Base-by-base conservation (phyloP, 202 grass and related monocot genomes). In the Carex arenaria region DNA sequence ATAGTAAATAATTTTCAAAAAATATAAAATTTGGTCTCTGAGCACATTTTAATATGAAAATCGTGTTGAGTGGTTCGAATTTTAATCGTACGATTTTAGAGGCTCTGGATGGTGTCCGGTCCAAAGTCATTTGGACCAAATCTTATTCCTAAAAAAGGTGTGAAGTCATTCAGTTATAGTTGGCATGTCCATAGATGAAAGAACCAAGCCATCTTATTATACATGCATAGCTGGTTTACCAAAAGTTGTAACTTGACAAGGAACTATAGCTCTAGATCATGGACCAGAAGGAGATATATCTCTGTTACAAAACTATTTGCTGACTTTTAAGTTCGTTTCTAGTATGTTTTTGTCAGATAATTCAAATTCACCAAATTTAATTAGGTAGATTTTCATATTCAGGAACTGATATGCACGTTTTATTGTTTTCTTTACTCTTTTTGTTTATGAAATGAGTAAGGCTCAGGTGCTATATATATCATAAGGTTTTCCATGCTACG, bases 181-280 rank as follows among this genome's bases (percentile, higher is more conserved):
- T 85, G 61, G 74, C 84, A 80, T 85, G 84, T 85, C 61, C 51
- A 32, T 80, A 6, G 15, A 52, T 85, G 60, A 85, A 80, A 85
- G 71, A 80, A 10, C 84, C 84, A 38, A 43, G 7, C 14, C 84
- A 85, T 72, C 84, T 79, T 80, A 59, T 63, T 11, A 70, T 70
- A 38, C 36, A 75, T 52, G 36, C 20, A 55, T 75, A 76, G 73
- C 17, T 60, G 23, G 71, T 78, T 59, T 59, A 34, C 52, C 14
- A 77, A 30, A 77, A 57, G 28, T 7, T 76, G 72, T 76, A 34
- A 56, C 10, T 13, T 76, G 26, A 51, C 72, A 76, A 55, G 72
- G 13, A 76, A 56, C 51, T 56, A 40, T 40, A 76, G 15, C 7
- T 36, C 15, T n/a, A 34, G 52, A 1, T 57, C 9, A 57, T 7